Evolutionary conservation across 140 eudicot genomes (phyloP).

Genomic region (Erigeron philadelphicus): DNA sequence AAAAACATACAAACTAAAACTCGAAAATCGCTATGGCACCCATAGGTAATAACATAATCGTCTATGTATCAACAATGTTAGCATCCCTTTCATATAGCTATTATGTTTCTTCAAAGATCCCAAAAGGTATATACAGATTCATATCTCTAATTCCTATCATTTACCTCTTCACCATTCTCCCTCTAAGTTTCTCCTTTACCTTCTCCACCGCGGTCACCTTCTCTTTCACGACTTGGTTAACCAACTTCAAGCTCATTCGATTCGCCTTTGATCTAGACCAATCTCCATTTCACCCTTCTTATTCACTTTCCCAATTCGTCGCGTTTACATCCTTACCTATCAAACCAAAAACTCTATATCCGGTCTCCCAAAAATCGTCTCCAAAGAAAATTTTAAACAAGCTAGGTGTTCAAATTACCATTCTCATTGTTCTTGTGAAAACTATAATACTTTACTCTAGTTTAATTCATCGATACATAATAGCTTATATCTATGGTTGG

Average conservation of each 20-base stretch:
- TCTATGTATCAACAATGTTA: neutral
- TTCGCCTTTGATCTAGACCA: conserved; percentile 38
- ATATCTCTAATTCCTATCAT: conserved; percentile 31
- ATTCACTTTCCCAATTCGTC: conserved; percentile 33
- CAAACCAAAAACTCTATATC: conserved; percentile 4
- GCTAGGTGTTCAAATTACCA: conserved; percentile 1
- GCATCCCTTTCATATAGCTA: conserved; percentile 28
- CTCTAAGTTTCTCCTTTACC: conserved; percentile 26
- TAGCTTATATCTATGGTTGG: conserved; percentile 7
- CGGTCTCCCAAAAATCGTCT: neutral
- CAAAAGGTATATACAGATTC: conserved; percentile 27
- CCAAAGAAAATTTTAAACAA: neutral
- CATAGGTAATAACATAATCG: neutral
- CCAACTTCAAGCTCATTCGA: conserved; percentile 42
- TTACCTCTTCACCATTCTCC: conserved; percentile 33
- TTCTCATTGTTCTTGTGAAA: conserved; percentile 9
- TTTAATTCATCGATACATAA: conserved; percentile 12
- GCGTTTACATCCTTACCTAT: conserved; percentile 34
- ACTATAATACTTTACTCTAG: neutral
- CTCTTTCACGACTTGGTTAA: conserved; percentile 45
- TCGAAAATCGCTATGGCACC: conserved; percentile 17
- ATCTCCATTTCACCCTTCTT: conserved; percentile 20
- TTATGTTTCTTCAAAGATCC: conserved; percentile 28
- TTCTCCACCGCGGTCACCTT: conserved; percentile 32
- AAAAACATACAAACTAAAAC: neutral